phyloP scores from a whole-genome alignment of 331 rosid species.

The Telfairia occidentalis region DNA sequence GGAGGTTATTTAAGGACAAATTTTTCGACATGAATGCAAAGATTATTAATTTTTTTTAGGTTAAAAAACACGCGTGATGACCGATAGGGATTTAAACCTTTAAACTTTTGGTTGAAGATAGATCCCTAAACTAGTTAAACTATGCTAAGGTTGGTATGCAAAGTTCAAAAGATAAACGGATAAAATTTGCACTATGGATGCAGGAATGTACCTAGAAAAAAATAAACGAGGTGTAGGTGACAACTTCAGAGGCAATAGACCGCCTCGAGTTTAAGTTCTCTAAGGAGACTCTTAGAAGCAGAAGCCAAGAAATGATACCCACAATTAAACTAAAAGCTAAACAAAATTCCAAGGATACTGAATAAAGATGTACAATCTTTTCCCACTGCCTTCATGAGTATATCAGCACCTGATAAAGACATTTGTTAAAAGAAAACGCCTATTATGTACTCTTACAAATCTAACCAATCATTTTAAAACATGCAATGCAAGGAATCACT shows the following conservation, averaged over 20 bases:
- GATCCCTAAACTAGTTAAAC: no score
- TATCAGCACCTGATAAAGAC: slow-evolving; percentile 63
- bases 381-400: slow-evolving; percentile 80
- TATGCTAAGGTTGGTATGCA: no score
- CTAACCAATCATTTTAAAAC: background rate
- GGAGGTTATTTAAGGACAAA: slow-evolving; percentile 35
- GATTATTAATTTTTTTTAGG: no score
- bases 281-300: no score
- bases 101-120: no score
- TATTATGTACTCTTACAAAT: background rate
- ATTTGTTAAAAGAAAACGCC: background rate
- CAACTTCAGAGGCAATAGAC: no score
- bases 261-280: no score
- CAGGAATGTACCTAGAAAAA: no score
- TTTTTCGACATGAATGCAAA: background rate
- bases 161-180: no score
- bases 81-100: no score
- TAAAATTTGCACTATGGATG: background rate
- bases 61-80: no score
- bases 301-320: background rate
- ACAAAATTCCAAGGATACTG: slow-evolving; percentile 59
- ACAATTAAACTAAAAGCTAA: background rate
- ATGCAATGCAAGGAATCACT: background rate
- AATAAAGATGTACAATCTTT: slow-evolving; percentile 86
- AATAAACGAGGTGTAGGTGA: background rate